A percentile compares a stretch with the other conserved stretches of the same genome.
These are phyloP conservation scores for Paramecium primaurelia DNA, from an alignment of 73 alveolate species.

Conservation along the genomic window DNA sequence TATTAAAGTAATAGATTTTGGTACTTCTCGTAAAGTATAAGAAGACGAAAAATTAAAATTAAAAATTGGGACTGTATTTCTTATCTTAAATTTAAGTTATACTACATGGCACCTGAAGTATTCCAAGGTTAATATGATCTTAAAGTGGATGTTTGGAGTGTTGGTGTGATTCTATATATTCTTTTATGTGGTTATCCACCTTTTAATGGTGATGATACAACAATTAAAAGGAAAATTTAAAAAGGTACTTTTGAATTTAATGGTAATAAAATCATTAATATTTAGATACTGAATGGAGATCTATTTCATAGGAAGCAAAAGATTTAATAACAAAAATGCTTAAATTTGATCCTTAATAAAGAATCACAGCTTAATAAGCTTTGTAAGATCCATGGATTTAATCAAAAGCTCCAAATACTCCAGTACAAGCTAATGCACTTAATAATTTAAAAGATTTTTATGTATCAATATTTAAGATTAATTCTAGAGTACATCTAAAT, in stretches of 20 bases:
- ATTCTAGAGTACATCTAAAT: conserved; percentile 10
- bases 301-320: conserved; percentile 67
- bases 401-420: conserved; percentile 48
- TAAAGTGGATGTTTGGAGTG: conserved; percentile 89
- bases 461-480: neutral
- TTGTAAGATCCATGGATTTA: conserved; percentile 67
- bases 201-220: conserved; percentile 51
- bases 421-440: neutral
- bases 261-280: neutral
- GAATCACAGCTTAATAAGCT: conserved; percentile 65
- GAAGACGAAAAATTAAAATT: conserved; percentile 23
- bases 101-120: conserved; percentile 89
- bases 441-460: conserved; percentile 36
- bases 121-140: conserved; percentile 72
- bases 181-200: conserved; percentile 60
- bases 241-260: neutral
- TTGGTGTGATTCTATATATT: conserved; percentile 72
- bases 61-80: conserved; percentile 68
- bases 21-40: neutral
- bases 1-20: conserved; percentile 4
- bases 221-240: conserved; percentile 35
- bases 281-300: conserved; percentile 53
- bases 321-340: conserved; percentile 62
- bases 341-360: conserved; percentile 47
- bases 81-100: conserved; percentile 27